A percentile compares a stretch with the other conserved stretches of the same genome.
Evolutionary conservation across 352 stramenopile species (phyloP).

Genomic region (Phytophthora pinifolia): DNA sequence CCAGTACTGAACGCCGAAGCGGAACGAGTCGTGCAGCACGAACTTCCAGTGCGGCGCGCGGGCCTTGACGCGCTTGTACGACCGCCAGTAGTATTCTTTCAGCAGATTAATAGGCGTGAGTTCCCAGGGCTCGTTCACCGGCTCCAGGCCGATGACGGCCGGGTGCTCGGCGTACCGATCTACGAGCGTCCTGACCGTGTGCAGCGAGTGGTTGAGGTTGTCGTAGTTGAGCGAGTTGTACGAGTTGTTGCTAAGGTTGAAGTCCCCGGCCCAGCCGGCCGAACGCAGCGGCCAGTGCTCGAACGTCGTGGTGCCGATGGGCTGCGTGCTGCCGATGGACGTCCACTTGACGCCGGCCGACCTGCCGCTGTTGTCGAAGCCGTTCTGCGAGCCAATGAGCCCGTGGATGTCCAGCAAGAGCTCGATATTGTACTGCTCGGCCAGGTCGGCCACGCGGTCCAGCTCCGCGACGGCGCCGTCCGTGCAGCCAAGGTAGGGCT

Average conservation of each 20-base stretch:
- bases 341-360: constrained; percentile 26
- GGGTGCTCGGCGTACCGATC: constrained; percentile 86
- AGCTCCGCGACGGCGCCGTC: constrained; percentile 92
- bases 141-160: constrained; percentile 91
- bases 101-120: constrained; percentile 91
- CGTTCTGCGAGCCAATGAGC: constrained; percentile 92
- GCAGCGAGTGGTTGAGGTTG: constrained; percentile 91
- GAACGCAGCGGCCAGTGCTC: constrained; percentile 89
- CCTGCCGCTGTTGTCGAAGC: constrained; percentile 95
- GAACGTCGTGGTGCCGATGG: constrained; percentile 27
- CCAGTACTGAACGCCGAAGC: constrained; percentile 30
- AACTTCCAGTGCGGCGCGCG: constrained; percentile 93
- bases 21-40: constrained; percentile 31
- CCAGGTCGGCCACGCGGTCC: constrained; percentile 87
- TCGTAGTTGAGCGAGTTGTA: constrained; percentile 91
- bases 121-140: constrained; percentile 96
- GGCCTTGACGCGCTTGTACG: constrained; percentile 93
- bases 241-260: constrained; percentile 76
- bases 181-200: constrained; percentile 85
- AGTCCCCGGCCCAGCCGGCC: constrained; percentile 91
- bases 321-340: constrained; percentile 29
- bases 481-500: constrained; percentile 92
- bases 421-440: constrained; percentile 83
- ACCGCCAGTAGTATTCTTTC: constrained; percentile 96
- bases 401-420: constrained; percentile 94